phyloP scores from a whole-genome alignment of 2,329 filamentous ascomycete species.

The Apiospora hydei region DNA sequence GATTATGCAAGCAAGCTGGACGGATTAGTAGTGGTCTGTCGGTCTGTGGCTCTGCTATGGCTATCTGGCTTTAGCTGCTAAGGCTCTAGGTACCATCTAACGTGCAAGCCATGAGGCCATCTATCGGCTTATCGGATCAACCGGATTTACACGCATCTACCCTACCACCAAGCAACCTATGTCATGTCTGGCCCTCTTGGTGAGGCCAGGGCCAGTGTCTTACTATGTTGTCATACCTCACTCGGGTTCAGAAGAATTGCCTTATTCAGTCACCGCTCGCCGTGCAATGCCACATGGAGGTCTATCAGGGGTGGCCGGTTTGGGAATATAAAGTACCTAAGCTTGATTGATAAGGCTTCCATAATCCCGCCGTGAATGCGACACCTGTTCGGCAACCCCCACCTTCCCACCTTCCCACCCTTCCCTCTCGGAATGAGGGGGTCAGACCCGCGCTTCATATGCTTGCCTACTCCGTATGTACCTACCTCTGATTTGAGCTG shows the following conservation, averaged over 20 bases:
- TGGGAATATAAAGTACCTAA: not conserved
- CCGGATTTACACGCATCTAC: not conserved
- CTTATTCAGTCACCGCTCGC: not conserved
- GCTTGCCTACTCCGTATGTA: not conserved
- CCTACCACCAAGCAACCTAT: not conserved
- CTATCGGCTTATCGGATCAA: conserved; percentile 1
- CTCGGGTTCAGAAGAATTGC: not conserved
- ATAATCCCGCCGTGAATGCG: conserved; percentile 12
- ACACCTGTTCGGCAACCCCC: not conserved
- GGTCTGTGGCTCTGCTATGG: not conserved
- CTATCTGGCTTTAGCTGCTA: not conserved
- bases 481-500: not conserved
- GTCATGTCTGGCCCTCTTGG: not conserved
- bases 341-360: conserved; percentile 17
- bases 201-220: not conserved
- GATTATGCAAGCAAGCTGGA: conserved; percentile 9
- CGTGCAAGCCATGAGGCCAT: not conserved
- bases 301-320: not conserved
- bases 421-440: conserved; percentile 2
- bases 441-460: not conserved
- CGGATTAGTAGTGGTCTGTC: conserved; percentile 1
- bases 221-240: not conserved
- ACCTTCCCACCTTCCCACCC: not conserved
- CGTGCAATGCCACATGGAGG: not conserved
- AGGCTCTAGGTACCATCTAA: not conserved